These are phyloP conservation scores for Styphnolobium japonicum DNA, from an alignment of 306 rosid genomes.

Conservation along the genomic window DNA sequence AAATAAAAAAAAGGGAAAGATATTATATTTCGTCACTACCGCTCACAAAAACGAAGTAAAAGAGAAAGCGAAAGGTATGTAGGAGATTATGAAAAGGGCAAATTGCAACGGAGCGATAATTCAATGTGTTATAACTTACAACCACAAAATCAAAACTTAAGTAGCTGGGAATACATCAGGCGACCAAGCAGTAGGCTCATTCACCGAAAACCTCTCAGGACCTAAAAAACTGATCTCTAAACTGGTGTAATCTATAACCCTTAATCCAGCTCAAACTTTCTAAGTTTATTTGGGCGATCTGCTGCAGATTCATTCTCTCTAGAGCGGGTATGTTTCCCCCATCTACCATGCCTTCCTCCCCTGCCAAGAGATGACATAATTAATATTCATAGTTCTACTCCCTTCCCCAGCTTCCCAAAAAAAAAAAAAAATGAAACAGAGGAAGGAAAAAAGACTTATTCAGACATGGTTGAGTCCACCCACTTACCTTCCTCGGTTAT, in stretches of 20 bases:
- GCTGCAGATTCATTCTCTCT: slow-evolving; percentile 47
- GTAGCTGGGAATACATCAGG: slow-evolving; percentile 16
- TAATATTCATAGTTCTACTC: not conserved
- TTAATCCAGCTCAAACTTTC: slow-evolving; percentile 34
- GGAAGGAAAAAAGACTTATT: not conserved
- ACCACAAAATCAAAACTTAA: not conserved
- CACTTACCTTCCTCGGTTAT: slow-evolving; percentile 71
- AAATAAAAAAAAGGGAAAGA: no score
- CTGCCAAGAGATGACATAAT: slow-evolving; percentile 28
- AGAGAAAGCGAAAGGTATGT: not conserved
- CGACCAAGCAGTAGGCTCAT: not conserved
- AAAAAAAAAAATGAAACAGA: not conserved
- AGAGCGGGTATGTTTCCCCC: slow-evolving; percentile 58
- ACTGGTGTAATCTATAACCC: not conserved
- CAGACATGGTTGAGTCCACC: not conserved
- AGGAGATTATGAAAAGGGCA: not conserved
- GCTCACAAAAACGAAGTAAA: no score
- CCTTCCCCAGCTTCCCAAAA: not conserved
- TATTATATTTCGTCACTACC: no score
- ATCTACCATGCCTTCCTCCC: slow-evolving; percentile 68
- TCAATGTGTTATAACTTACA: not conserved
- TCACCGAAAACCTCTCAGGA: not conserved
- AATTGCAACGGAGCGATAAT: not conserved
- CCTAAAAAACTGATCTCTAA: no score
- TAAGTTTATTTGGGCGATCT: slow-evolving; percentile 61